Base-by-base conservation (phyloP, 352 stramenopile species). In the Phytophthora melonis region DNA sequence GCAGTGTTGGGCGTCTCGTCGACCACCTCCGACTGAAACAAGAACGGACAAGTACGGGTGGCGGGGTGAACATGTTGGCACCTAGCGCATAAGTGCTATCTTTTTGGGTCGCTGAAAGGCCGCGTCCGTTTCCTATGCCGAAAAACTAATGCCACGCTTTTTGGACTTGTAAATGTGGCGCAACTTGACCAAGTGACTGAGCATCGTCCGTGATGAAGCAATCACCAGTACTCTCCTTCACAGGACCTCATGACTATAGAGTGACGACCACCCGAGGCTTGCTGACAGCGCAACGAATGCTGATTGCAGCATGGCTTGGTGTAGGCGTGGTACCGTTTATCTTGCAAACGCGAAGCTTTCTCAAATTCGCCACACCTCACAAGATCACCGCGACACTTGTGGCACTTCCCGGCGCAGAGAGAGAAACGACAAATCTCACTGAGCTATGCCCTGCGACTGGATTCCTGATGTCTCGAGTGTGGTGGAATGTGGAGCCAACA, bases 1-100 rank as follows among this genome's bases (percentile, higher is more conserved):
- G 78, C 13, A 87, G 82, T 59, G 81, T 85, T 1, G 66, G 68
- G 0, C 74, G 75, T 7, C 71, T 92, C 23, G 70, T 90, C 34
- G 63, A 73, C 43, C 82, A 88, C 53, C 59, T 92, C 1, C 77
- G 80, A 53, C 64, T 72, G 3, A 76, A 80, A 32, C 72, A 86
- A 19, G 68, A 81, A 69, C 61, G 74, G 25, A 69, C 56, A 5
- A 77, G 74, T 18, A 67, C n/a, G 30, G 54, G 55, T 19, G 54
- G 71, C 23, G 69, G 64, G 16, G 43, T 75, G 5, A 61, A 32
- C 11, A 19, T 72, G 7, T 19, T 74, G 7, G 36, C 50, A 25
- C 34, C 53, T 55, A 58, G 39, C 53, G 32, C 53, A 19, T 60
- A 68, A 27, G 39, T 16, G 14, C 14, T 3, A 7, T n/a, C 9